phyloP scores from a whole-genome alignment of 106 monocot species.

The Apostasia shenzhenica region DNA sequence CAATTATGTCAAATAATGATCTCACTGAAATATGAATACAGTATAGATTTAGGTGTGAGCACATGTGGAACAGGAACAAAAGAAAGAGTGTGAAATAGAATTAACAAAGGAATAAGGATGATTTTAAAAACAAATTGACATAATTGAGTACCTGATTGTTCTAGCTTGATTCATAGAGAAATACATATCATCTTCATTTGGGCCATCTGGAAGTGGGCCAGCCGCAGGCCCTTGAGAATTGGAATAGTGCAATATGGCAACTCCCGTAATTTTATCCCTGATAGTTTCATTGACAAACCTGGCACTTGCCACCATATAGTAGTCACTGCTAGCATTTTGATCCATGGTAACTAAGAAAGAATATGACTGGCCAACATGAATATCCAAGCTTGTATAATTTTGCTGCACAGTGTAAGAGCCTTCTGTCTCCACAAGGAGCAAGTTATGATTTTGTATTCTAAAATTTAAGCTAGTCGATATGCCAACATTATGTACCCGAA shows the following conservation, averaged over 20 bases:
- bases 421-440: constrained; percentile 94
- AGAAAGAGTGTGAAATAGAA: neutral
- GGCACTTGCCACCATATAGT: constrained; percentile 88
- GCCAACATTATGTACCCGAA: constrained; percentile 89
- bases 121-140: neutral
- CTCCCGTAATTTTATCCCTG: constrained; percentile 56
- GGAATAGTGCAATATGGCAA: constrained; percentile 87
- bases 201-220: constrained; percentile 86
- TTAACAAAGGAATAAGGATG: neutral
- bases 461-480: constrained; percentile 86
- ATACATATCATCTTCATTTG: constrained; percentile 65
- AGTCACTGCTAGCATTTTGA: constrained; percentile 81
- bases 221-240: constrained; percentile 82
- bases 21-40: neutral
- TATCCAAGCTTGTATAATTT: constrained; percentile 89
- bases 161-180: constrained; percentile 89
- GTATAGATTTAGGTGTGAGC: neutral
- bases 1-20: neutral
- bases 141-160: constrained; percentile 62
- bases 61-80: neutral
- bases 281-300: constrained; percentile 45
- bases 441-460: constrained; percentile 90
- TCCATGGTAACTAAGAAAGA: constrained; percentile 97
- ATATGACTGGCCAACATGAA: constrained; percentile 94
- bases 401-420: constrained; percentile 92